Evolutionary conservation across 192 early-diverging fungal genomes (phyloP).

Genomic region (Pecoramyces ruminantium): DNA sequence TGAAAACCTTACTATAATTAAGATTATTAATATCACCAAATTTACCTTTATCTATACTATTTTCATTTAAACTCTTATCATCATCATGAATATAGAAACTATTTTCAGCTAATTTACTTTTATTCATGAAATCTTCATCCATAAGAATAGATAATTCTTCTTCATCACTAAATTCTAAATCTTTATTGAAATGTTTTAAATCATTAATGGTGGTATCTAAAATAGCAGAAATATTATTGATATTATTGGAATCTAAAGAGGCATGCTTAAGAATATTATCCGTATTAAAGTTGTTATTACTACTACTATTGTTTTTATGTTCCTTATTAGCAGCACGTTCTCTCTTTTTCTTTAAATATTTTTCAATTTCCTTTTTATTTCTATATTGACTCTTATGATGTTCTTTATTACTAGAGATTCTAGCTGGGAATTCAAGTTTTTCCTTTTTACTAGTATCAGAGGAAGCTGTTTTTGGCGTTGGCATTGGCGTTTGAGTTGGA

Average conservation of each 20-base stretch:
- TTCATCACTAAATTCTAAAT: background rate
- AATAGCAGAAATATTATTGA: background rate
- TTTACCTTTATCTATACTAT: too few species aligned
- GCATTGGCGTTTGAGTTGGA: too few species aligned
- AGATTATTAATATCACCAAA: background rate
- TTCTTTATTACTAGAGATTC: background rate
- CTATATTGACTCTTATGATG: background rate
- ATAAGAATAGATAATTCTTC: background rate
- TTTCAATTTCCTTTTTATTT: background rate
- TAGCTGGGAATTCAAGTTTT: background rate
- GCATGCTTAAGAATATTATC: background rate
- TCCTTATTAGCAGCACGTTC: background rate
- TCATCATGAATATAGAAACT: background rate
- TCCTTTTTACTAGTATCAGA: background rate
- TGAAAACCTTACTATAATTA: background rate
- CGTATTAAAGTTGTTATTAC: background rate
- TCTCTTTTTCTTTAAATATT: background rate
- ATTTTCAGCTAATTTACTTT: background rate
- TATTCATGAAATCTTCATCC: background rate
- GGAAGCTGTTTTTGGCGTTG: too few species aligned
- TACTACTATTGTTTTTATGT: too few species aligned
- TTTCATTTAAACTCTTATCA: background rate
- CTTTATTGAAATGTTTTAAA: background rate
- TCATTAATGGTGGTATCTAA: background rate
- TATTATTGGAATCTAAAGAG: background rate